These are phyloP conservation scores for Candida sakaeoensis DNA, from an alignment of 805 yeast genomes.

Conservation along the genomic window DNA sequence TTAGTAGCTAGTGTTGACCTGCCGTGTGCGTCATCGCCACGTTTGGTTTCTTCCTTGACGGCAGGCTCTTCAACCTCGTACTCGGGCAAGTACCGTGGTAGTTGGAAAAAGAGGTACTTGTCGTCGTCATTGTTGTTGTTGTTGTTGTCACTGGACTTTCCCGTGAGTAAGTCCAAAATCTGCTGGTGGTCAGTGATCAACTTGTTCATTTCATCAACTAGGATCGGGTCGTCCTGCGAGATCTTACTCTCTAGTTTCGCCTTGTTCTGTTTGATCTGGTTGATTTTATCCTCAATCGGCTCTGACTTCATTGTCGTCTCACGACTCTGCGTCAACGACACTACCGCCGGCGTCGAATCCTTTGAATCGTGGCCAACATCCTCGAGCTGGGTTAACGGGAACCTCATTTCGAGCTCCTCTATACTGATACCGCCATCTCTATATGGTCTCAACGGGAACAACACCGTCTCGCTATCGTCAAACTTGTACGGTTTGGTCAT, in stretches of 20 bases:
- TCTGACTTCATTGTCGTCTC: constrained; percentile 28
- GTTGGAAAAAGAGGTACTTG: constrained; percentile 41
- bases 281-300: constrained; percentile 25
- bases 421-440: constrained; percentile 33
- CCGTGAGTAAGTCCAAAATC: constrained; percentile 25
- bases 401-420: constrained; percentile 11
- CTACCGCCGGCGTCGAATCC: constrained; percentile 7
- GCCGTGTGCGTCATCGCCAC: too few relatives aligned
- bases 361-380: constrained; percentile 10
- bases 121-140: constrained; percentile 11
- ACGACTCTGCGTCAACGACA: constrained; percentile 13
- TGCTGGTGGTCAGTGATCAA: constrained; percentile 28
- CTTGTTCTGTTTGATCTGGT: constrained; percentile 21
- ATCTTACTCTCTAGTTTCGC: constrained; percentile 27
- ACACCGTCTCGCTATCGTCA: constrained; percentile 48
- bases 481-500: constrained; percentile 60
- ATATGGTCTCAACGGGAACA: constrained; percentile 71
- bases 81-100: constrained; percentile 45
- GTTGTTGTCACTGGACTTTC: constrained; percentile 19
- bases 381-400: constrained; percentile 7
- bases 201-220: constrained; percentile 26
- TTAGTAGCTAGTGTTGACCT: constrained; percentile 2
- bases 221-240: constrained; percentile 19
- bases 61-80: constrained; percentile 18
- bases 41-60: constrained; percentile 7